Conservation (phyloP, 1,139 yeast genomes). For the Candida labiduridarum region DNA sequence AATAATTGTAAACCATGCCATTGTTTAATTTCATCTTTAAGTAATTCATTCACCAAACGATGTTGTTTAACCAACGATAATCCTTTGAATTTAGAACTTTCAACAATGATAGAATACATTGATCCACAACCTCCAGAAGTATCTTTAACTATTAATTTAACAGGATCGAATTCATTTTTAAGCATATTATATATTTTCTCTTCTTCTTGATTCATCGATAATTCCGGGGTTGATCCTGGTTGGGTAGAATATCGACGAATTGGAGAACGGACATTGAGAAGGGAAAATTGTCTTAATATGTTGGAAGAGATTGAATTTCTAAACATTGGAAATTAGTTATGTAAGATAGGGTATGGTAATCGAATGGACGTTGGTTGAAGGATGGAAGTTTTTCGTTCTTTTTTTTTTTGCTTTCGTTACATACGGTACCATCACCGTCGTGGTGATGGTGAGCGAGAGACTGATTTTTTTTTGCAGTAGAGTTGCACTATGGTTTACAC, state of each 20-base stretch:
- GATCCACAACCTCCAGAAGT: constrained; percentile 97
- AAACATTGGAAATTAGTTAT: too few relatives aligned
- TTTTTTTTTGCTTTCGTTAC: too few relatives aligned
- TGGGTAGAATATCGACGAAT: not conserved
- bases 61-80: constrained; percentile 88
- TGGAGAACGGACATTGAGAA: not conserved
- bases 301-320: too few relatives aligned
- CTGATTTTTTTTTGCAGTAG: too few relatives aligned
- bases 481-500: too few relatives aligned
- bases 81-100: constrained; percentile 75
- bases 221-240: too few relatives aligned
- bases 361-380: not conserved
- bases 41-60: constrained; percentile 76
- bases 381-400: not conserved
- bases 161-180: constrained; percentile 57
- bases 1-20: constrained; percentile 95
- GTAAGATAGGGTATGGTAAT: too few relatives aligned
- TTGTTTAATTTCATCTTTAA: constrained; percentile 81
- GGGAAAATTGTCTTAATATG: too few relatives aligned
- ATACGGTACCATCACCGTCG: too few relatives aligned
- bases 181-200: constrained; percentile 61
- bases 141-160: constrained; percentile 67
- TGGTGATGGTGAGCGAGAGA: too few relatives aligned
- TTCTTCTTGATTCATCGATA: constrained; percentile 75
- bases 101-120: constrained; percentile 88